Evolutionary conservation across 2,329 filamentous ascomycete species (phyloP).

Genomic region (Chrysosporium queenslandicum): DNA sequence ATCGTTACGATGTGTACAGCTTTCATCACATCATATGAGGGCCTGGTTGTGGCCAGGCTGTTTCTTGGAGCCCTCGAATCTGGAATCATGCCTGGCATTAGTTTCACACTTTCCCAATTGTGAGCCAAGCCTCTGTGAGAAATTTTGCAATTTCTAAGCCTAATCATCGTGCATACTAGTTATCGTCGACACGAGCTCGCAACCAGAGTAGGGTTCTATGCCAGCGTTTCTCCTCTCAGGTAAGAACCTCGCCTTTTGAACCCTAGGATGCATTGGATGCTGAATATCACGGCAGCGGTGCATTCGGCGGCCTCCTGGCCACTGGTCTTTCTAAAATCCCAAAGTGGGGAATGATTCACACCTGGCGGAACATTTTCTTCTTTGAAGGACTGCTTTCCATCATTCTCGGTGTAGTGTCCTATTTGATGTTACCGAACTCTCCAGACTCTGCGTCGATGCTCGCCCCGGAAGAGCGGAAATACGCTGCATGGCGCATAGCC

Average conservation of each 20-base stretch:
- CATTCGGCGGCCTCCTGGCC: slow-evolving; percentile 54
- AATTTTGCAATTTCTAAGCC: no score
- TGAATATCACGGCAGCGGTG: slow-evolving; percentile 28
- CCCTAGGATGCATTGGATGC: neutral
- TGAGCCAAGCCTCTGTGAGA: neutral
- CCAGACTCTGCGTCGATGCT: slow-evolving; percentile 5
- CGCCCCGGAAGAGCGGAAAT: neutral
- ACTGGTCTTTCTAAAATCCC: slow-evolving; percentile 20
- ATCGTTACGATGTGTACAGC: slow-evolving; percentile 10
- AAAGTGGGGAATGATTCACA: slow-evolving; percentile 8
- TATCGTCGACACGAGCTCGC: slow-evolving; percentile 11
- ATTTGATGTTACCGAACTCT: slow-evolving; percentile 3
- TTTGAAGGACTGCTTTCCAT: slow-evolving; percentile 11
- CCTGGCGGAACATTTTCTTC: slow-evolving; percentile 12
- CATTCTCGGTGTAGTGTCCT: slow-evolving; percentile 4
- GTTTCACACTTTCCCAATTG: slow-evolving; percentile 10
- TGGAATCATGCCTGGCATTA: slow-evolving; percentile 10
- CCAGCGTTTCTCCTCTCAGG: slow-evolving; percentile 6
- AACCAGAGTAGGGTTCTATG: slow-evolving; percentile 8
- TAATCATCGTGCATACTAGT: neutral
- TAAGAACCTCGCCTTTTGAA: neutral
- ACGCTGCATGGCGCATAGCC: slow-evolving; percentile 9
- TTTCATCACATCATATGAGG: slow-evolving; percentile 7
- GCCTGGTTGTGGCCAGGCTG: neutral
- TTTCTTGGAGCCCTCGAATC: slow-evolving; percentile 8